Evolutionary conservation across 2,329 filamentous ascomycete species (phyloP), one percentile per base, ranked within the genome.

Genomic region (Lecanicillium sp.): DNA sequence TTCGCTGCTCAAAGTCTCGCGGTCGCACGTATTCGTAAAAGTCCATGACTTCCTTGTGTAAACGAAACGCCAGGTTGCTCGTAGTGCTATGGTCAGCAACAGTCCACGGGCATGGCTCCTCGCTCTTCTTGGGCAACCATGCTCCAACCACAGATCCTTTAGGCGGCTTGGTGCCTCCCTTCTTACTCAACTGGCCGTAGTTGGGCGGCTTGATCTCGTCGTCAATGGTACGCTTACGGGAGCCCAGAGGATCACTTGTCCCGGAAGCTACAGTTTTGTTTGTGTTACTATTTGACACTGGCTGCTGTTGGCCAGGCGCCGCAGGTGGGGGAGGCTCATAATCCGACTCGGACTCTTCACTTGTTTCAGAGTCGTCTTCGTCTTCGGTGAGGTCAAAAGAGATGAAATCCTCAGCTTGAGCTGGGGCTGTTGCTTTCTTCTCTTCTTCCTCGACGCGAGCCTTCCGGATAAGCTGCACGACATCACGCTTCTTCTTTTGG

Each of bases 381-480:
- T 73, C 72, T 38, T 81, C 76, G 33, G 73, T 74, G 32, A 84
- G 70, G 48, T 80, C 83, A 43, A 90, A 85, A 0, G 90, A 94
- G 40, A 98, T 95, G 55, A 95, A 96, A 48, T 98, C 90, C 42
- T 84, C 82, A 16, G 72, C 69, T 33, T 80, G 73, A 2, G 72
- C 67, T 16, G 78, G 70, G 1, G 71, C 63, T 9, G 68, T 63
- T 0, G 68, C 59, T 20, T 72, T 67, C 18, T 68, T 62, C 9
- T 62, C 54, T 5, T 64, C 58, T 3, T 67, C 62, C 28, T 80
- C 75, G 25, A 88, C 68, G 34, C 89, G 85, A 3, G 89, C 86
- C 55, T 95, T 95, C 49, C 89, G 81, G 49, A 96, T 95, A 44
- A 95, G 62, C 52, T 94, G 85, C 27, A 96, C 85, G 29, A 95